A percentile compares a stretch with the other conserved stretches of the same genome.
Conservation (phyloP, 2,329 filamentous ascomycete species). For the Colletotrichum truncatum region DNA sequence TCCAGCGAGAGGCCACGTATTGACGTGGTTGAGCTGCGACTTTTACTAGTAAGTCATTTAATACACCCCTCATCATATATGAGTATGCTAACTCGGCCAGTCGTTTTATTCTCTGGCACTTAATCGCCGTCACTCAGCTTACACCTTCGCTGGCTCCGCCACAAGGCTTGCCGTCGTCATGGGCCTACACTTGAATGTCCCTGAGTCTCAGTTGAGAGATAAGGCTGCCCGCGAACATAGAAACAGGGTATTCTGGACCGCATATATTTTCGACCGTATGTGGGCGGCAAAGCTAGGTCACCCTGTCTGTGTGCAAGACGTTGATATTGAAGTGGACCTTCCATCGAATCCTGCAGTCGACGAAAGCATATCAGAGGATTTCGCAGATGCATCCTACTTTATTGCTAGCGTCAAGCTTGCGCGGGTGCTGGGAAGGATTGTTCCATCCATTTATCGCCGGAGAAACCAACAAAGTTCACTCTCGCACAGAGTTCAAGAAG, state of each 20-base stretch:
- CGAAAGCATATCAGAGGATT: constrained; percentile 36
- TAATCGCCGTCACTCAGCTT: constrained; percentile 55
- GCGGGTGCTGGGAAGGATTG: constrained; percentile 37
- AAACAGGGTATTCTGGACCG: constrained; percentile 52
- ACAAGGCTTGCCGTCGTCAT: constrained; percentile 53
- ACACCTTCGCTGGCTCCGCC: constrained; percentile 52
- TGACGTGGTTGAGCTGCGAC: constrained; percentile 52
- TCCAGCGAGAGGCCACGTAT: constrained; percentile 52
- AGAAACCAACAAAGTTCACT: constrained; percentile 38
- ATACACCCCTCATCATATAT: neutral
- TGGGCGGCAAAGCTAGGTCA: constrained; percentile 58
- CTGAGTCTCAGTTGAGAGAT: constrained; percentile 49
- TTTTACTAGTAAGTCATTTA: constrained; percentile 49
- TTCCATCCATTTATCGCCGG: constrained; percentile 43
- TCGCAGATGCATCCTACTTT: constrained; percentile 41
- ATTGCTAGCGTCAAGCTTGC: constrained; percentile 50
- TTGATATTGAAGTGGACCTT: constrained; percentile 55
- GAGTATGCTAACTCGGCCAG: constrained; percentile 33
- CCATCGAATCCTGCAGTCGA: constrained; percentile 46
- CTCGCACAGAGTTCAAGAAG: constrained; percentile 43
- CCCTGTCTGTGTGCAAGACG: constrained; percentile 56
- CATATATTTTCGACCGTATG: constrained; percentile 55
- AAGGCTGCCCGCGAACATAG: constrained; percentile 47
- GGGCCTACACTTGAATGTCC: constrained; percentile 51
- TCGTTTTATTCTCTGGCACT: constrained; percentile 53